Conservation (phyloP, 495 filamentous ascomycete species). For the Filosporella fistucella region DNA sequence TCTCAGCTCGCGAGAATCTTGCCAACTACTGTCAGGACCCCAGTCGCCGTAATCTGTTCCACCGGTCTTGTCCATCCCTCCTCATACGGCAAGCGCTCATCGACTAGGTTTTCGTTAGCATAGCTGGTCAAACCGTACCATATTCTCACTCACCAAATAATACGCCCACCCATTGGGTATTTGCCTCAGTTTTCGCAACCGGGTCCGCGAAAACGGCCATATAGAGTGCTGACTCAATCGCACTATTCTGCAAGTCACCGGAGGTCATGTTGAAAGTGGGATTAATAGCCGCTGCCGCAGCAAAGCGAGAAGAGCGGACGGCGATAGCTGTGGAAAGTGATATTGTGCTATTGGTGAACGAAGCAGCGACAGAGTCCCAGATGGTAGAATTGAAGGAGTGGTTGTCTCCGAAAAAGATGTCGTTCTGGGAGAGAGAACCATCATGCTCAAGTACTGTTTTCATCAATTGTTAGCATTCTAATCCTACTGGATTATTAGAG, state of each 20-base stretch:
- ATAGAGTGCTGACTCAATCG: conserved; percentile 27
- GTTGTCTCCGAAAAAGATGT: conserved; percentile 26
- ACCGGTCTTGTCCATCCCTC: conserved; percentile 24
- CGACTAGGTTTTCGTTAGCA: too few relatives aligned
- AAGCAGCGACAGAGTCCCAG: conserved; percentile 13
- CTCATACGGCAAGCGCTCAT: conserved; percentile 27
- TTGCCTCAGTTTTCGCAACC: conserved; percentile 14
- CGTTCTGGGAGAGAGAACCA: conserved; percentile 23
- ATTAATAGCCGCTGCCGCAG: conserved; percentile 13
- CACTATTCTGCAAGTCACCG: conserved; percentile 14
- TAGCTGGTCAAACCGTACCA: conserved; percentile 23
- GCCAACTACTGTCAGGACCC: background rate
- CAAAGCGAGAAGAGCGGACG: conserved; percentile 22
- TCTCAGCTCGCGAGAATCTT: background rate
- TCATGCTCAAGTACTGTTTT: conserved; percentile 28
- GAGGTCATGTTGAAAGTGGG: conserved; percentile 24
- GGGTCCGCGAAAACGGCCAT: conserved; percentile 24
- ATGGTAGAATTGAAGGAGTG: conserved; percentile 25
- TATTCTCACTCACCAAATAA: conserved; percentile 14
- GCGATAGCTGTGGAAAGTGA: conserved; percentile 22
- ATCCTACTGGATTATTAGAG: background rate
- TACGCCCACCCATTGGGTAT: background rate
- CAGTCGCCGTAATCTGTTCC: conserved; percentile 15
- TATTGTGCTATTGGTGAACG: conserved; percentile 22
- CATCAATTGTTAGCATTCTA: background rate